phyloP scores from a whole-genome alignment of 2,329 filamentous ascomycete species.

The Scytalidium lignicola region DNA sequence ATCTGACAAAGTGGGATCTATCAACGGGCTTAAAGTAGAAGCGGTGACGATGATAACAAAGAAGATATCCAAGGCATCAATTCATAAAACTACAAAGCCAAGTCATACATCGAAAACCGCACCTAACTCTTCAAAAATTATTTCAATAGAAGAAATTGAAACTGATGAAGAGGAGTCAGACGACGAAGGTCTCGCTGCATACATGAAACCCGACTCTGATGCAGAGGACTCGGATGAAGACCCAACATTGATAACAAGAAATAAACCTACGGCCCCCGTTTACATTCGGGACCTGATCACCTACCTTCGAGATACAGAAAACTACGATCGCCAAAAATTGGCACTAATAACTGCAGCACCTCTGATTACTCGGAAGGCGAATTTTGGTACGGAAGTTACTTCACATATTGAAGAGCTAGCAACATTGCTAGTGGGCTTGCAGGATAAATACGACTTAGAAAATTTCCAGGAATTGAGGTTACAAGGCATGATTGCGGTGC shows the following conservation, averaged over 20 bases:
- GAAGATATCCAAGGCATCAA: background rate
- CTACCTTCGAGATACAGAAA: constrained; percentile 75
- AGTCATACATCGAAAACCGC: constrained; percentile 25
- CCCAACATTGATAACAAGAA: constrained; percentile 75
- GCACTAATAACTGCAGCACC: constrained; percentile 70
- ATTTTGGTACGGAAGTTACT: constrained; percentile 81
- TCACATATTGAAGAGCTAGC: constrained; percentile 82
- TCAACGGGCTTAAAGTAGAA: constrained; percentile 41
- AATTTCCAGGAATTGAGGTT: constrained; percentile 70
- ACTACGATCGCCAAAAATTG: constrained; percentile 78
- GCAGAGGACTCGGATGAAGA: constrained; percentile 91
- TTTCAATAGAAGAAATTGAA: constrained; percentile 60
- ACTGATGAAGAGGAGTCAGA: constrained; percentile 33
- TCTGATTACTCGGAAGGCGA: constrained; percentile 82
- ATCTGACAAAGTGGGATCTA: constrained; percentile 56
- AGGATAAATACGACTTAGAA: constrained; percentile 80
- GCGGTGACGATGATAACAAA: constrained; percentile 11
- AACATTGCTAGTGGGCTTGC: constrained; percentile 68
- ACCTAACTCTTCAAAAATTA: constrained; percentile 31
- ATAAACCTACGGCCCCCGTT: constrained; percentile 80
- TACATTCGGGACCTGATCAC: constrained; percentile 82
- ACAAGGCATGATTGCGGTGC: constrained; percentile 75
- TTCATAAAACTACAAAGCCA: constrained; percentile 18
- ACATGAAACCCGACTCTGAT: constrained; percentile 83
- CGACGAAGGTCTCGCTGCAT: constrained; percentile 56